phyloP scores from a whole-genome alignment of 257 asterid species.

The Fraxinus pennsylvanica region DNA sequence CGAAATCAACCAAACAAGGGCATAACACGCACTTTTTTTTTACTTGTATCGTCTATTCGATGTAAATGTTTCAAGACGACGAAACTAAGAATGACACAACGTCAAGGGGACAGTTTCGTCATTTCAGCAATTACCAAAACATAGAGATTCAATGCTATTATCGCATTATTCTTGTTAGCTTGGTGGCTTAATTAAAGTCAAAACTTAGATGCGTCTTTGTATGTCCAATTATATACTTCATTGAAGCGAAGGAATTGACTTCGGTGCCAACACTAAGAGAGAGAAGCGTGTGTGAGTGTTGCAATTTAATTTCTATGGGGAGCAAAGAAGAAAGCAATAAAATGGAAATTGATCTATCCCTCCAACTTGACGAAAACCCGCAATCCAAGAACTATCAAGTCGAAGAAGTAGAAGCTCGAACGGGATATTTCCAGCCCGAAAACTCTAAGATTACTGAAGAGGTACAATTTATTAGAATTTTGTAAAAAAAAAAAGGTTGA shows the following conservation, averaged over 20 bases:
- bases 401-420: constrained; percentile 4
- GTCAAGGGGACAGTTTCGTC: background rate
- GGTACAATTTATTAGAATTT: constrained; percentile 19
- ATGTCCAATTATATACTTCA: constrained; percentile 26
- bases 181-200: constrained; percentile 33
- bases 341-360: constrained; percentile 43
- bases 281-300: background rate
- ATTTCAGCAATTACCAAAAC: background rate
- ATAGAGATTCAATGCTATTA: background rate
- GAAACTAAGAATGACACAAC: no score
- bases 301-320: background rate
- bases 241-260: constrained; percentile 51
- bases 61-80: background rate
- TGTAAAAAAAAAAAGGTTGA: background rate
- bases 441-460: constrained; percentile 28
- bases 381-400: background rate
- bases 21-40: no score
- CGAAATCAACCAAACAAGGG: no score
- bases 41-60: background rate
- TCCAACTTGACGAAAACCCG: constrained; percentile 27
- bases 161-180: constrained; percentile 1
- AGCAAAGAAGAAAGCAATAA: constrained; percentile 16
- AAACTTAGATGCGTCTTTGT: constrained; percentile 41
- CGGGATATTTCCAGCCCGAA: background rate
- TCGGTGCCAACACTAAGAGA: constrained; percentile 39